Evolutionary conservation across 176 grass and related monocot species (phyloP), one percentile per base, ranked within the genome.

Genomic region (Puya raimondii): DNA sequence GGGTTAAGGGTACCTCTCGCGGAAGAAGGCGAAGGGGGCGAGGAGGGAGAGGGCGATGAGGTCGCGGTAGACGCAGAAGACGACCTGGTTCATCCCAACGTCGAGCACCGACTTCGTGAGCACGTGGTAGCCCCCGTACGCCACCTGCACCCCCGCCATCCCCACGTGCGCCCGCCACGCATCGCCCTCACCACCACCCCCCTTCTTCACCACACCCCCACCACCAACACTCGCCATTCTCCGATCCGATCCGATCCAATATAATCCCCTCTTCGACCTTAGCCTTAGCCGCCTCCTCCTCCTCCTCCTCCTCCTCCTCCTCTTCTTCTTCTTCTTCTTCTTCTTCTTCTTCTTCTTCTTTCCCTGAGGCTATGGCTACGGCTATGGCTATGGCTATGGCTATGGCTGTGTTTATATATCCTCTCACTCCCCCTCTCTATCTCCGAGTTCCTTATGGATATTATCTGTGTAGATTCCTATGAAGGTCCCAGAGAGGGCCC

Each of bases 71-170:
- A 92, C 84, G 71, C 89, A 90, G 82, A 97, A 97, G 59, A 97
- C 89, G 71, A 97, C 64, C 86, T 92, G 86, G 72, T 93, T 97
- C 94, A 97, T 97, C 70, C 94, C 94, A 53, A 92, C 89, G 72
- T 97, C 84, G 80, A 97, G 89, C 22, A 97, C 89, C 70, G 94
- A 92, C 78, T 97, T 97, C 81, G 94, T 97, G 74, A 97, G 83
- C 73, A 97, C 94, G 64, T 93, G 89, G 94, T 97, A 97, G 47
- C 79, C 82, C 56, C 94, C 94, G 72, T 97, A 92, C 73, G 85
- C 72, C 61, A 90, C 9, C 89, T 92, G 89, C 12, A 79, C 75
- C 84, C 87, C 75, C 64, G 78, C 94, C 94, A 97, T 97, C 26
- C 50, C 94, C 33, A 84, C 66, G 82, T 97, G 94, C 72, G 94